These are phyloP conservation scores for Talaromyces borbonicus DNA, from an alignment of 495 filamentous ascomycete species.

Conservation along the genomic window DNA sequence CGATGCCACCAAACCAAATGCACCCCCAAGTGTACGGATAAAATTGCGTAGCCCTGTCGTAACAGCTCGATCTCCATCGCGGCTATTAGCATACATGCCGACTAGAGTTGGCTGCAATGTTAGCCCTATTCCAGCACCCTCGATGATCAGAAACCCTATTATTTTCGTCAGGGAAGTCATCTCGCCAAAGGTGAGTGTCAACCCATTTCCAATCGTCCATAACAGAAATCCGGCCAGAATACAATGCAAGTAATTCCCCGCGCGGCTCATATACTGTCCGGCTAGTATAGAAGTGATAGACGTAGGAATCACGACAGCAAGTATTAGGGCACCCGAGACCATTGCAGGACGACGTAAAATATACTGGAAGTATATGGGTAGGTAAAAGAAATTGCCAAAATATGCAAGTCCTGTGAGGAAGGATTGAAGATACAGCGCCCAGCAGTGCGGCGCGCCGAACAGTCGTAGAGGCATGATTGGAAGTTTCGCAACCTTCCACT, in stretches of 20 bases:
- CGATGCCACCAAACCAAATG: slow-evolving; percentile 4
- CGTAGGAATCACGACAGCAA: slow-evolving; percentile 30
- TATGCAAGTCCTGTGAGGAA: slow-evolving; percentile 9
- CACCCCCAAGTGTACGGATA: slow-evolving; percentile 5
- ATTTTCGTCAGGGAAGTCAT: neutral
- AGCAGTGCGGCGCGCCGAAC: too few species aligned
- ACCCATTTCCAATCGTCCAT: neutral
- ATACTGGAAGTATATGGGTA: slow-evolving; percentile 38
- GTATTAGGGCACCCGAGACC: slow-evolving; percentile 24
- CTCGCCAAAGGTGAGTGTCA: neutral
- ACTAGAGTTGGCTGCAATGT: slow-evolving; percentile 5
- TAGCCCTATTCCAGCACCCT: neutral
- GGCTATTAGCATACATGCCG: neutral
- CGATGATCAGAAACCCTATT: neutral
- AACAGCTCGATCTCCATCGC: slow-evolving; percentile 6
- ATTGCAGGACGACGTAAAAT: slow-evolving; percentile 24
- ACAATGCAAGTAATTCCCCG: slow-evolving; percentile 1
- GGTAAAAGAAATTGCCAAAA: slow-evolving; percentile 31
- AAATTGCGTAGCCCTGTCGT: slow-evolving; percentile 7
- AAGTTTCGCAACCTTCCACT: slow-evolving; percentile 46
- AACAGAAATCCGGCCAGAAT: neutral
- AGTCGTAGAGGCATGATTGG: slow-evolving; percentile 46
- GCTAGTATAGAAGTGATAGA: neutral
- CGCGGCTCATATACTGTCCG: neutral
- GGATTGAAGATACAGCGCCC: too few species aligned